These are phyloP conservation scores for Erythrophleum ivorense DNA, from an alignment of 331 rosid species.

Conservation along the genomic window DNA sequence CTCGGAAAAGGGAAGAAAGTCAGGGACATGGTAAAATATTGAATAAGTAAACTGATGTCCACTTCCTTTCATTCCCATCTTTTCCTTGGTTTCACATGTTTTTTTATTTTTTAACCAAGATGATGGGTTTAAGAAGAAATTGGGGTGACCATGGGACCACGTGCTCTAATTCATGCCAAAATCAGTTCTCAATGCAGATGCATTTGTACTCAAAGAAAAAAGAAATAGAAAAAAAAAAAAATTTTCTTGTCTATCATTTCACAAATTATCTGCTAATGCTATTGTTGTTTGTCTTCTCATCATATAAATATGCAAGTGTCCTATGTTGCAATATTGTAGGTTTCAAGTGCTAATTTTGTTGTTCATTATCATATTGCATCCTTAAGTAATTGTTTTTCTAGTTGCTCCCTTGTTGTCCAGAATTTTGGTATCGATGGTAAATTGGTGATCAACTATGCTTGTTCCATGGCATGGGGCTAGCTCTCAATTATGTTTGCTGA, in stretches of 20 bases:
- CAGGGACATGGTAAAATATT: not conserved
- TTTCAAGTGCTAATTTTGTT: not conserved
- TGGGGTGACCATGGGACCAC: not conserved
- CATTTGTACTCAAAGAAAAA: not conserved
- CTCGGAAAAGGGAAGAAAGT: slow-evolving; percentile 4
- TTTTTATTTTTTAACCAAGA: not conserved
- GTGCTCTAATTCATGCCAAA: slow-evolving; percentile 15
- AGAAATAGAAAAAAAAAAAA: not conserved
- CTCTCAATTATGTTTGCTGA: slow-evolving; percentile 37
- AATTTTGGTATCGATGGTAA: slow-evolving; percentile 96
- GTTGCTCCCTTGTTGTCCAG: slow-evolving; percentile 53
- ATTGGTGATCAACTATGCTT: slow-evolving; percentile 85
- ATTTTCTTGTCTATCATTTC: not conserved
- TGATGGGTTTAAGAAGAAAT: slow-evolving; percentile 20
- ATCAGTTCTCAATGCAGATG: not conserved
- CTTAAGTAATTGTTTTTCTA: not conserved
- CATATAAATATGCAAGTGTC: not conserved
- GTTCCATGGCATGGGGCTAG: slow-evolving; percentile 98
- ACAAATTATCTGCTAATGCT: not conserved
- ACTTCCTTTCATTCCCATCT: not conserved
- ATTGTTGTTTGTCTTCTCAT: slow-evolving; percentile 7
- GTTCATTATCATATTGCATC: not conserved
- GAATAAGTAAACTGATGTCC: slow-evolving; percentile 16
- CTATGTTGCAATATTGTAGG: not conserved
- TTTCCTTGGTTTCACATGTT: not conserved